Evolutionary conservation across 495 filamentous ascomycete genomes (phyloP), one percentile per base, ranked within the genome.

Genomic region (Hamigera avellanea): DNA sequence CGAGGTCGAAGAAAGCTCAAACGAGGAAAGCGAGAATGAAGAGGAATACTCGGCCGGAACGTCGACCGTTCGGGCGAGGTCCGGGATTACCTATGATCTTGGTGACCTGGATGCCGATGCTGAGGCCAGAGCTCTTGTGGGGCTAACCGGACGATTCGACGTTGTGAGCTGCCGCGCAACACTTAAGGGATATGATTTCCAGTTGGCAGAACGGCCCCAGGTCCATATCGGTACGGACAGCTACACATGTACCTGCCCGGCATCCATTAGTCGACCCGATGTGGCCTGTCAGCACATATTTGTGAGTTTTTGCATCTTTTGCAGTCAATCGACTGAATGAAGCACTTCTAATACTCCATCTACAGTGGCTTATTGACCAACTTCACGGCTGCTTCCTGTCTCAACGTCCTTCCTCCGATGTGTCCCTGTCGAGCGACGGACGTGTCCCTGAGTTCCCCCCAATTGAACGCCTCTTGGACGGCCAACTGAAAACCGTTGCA

Each of bases 251-350:
- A 63, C 56, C 27, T 69, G 65, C 31, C 48, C 48, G 15, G 49
- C 50, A 26, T 67, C 60, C 26, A 27, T 47, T 19, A 39, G 36
- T 28, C 48, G 41, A 15, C 48, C 56, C n/a, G 47, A 48, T 12
- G 51, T 55, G 25, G 60, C 63, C 4, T 69, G 63, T 32, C 59
- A 62, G 19, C 65, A 69, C 41, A 64, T 69, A 26, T 67, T 66
- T 46, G 65, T 66, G 42, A 55, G 62, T 50, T 27, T n/a, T n/a
- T n/a, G 30, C 6, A 23, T 26, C 10, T 14, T 31, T 5, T 3
- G 19, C 19, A 21, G 30, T 19, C 25, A n/a, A 15, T 26, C 19
- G 9, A 36, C 14, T 4, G 21, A 9, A 13, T 18, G 21, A 6
- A n/a, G n/a, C n/a, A n/a, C n/a, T n/a, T n/a, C 18, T 27, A 13